Evolutionary conservation across 1,284 basidiomycete genomes (phyloP).

Genomic region (Peniophora sp.): DNA sequence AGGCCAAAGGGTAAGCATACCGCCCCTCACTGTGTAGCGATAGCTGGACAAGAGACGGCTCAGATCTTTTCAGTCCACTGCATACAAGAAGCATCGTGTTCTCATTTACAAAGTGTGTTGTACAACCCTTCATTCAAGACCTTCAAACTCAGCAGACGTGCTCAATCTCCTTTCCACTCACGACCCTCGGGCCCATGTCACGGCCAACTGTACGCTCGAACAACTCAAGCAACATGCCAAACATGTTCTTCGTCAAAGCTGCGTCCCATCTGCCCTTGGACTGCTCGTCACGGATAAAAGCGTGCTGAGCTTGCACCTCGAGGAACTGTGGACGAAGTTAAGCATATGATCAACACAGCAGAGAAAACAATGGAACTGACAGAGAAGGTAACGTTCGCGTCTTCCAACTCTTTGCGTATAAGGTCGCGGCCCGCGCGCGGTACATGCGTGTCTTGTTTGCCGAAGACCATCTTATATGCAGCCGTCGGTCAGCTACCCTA

Average conservation of each 20-base stretch:
- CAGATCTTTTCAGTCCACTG: too few species aligned
- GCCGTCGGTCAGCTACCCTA: not conserved
- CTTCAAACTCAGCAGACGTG: constrained; percentile 85
- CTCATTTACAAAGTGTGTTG: too few species aligned
- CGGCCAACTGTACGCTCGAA: constrained; percentile 81
- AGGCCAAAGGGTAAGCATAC: too few species aligned
- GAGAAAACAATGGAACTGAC: constrained; percentile 32
- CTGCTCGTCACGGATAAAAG: constrained; percentile 85
- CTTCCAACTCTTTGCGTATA: constrained; percentile 76
- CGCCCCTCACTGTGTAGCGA: too few species aligned
- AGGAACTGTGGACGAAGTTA: constrained; percentile 51
- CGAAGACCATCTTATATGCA: constrained; percentile 84
- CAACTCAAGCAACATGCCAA: constrained; percentile 85
- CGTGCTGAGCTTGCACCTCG: constrained; percentile 91
- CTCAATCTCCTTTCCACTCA: constrained; percentile 40
- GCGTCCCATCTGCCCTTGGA: constrained; percentile 94
- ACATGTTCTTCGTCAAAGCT: constrained; percentile 74
- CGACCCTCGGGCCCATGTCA: constrained; percentile 66
- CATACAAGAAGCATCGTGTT: too few species aligned
- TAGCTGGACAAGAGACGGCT: too few species aligned
- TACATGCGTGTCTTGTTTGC: constrained; percentile 92
- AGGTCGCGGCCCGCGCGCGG: constrained; percentile 77
- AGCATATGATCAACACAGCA: not conserved
- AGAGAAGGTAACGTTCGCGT: constrained; percentile 62
- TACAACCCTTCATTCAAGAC: too few species aligned